Conservation (phyloP, 1,139 yeast genomes). For the Meyerozyma guilliermondii region DNA sequence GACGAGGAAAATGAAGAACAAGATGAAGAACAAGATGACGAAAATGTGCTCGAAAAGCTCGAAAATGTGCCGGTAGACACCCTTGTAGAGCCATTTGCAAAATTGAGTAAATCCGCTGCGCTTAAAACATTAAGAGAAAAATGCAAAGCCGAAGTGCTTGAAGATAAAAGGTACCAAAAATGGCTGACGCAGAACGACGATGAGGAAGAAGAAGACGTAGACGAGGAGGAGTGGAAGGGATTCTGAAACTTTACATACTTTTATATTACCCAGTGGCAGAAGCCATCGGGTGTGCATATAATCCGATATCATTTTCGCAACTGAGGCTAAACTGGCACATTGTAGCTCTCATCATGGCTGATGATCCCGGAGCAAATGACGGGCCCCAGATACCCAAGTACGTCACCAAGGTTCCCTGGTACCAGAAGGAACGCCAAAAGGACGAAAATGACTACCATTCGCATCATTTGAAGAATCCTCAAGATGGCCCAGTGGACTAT, state of each 20-base stretch:
- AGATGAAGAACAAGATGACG: constrained; percentile 20
- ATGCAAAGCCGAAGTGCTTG: constrained; percentile 60
- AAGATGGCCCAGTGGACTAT: constrained; percentile 20
- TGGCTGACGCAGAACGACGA: constrained; percentile 42
- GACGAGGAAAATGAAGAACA: constrained; percentile 36
- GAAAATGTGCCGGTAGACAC: constrained; percentile 48
- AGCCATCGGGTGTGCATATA: not conserved
- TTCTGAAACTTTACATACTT: constrained; percentile 16
- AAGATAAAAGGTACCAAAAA: constrained; percentile 54
- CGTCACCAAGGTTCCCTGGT: constrained; percentile 28
- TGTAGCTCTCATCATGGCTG: constrained; percentile 5
- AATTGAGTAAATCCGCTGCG: constrained; percentile 43
- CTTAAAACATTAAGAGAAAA: constrained; percentile 64
- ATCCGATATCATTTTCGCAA: not conserved
- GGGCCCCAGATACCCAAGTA: constrained; percentile 24
- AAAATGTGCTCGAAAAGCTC: constrained; percentile 24
- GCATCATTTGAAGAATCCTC: constrained; percentile 21
- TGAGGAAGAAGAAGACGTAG: constrained; percentile 12
- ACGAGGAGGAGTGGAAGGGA: constrained; percentile 49
- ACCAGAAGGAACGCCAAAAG: constrained; percentile 14
- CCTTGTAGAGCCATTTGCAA: constrained; percentile 56
- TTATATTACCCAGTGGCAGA: not conserved
- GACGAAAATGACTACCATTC: constrained; percentile 16
- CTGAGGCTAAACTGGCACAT: too few relatives aligned
- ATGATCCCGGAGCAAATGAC: constrained; percentile 8